phyloP scores from a whole-genome alignment of 768 basidiomycete genomes.

The Lentinula raphanica region DNA sequence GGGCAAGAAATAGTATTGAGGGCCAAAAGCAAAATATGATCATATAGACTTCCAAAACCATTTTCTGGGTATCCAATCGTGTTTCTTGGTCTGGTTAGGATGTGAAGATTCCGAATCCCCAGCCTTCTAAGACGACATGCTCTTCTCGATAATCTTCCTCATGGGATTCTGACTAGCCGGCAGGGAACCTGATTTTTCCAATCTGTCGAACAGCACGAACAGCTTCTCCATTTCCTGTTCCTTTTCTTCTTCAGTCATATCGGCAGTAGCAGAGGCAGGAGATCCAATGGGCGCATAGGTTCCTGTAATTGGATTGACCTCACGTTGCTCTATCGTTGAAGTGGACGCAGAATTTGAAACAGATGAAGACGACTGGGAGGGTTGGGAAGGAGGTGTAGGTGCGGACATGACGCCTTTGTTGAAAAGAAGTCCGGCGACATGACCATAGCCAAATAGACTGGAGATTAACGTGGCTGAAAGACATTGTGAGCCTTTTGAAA shows the following conservation, averaged over 20 bases:
- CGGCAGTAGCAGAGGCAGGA: constrained; percentile 30
- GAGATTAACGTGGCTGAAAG: constrained; percentile 55
- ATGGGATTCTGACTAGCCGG: constrained; percentile 65
- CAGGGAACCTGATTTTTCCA: constrained; percentile 72
- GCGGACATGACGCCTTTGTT: constrained; percentile 78
- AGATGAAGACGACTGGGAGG: constrained; percentile 24
- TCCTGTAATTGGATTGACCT: constrained; percentile 88
- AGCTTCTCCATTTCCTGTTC: constrained; percentile 89
- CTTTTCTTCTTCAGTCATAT: constrained; percentile 96
- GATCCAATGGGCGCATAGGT: constrained; percentile 36
- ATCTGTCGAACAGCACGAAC: constrained; percentile 84
- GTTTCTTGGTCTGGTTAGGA: neutral
- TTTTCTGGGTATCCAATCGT: neutral
- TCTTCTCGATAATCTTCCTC: constrained; percentile 59
- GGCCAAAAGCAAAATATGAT: neutral
- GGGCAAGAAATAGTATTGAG: neutral
- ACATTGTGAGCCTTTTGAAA: neutral
- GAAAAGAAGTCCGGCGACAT: constrained; percentile 69
- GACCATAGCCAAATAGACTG: constrained; percentile 28
- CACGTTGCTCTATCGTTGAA: constrained; percentile 3
- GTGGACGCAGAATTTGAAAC: neutral
- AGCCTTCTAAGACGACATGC: constrained; percentile 14
- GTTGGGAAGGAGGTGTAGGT: constrained; percentile 35
- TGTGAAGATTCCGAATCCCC: neutral
- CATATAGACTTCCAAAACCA: neutral